These are phyloP conservation scores for Falciphora oryzae DNA, from an alignment of 2,329 filamentous ascomycete genomes.

Conservation along the genomic window DNA sequence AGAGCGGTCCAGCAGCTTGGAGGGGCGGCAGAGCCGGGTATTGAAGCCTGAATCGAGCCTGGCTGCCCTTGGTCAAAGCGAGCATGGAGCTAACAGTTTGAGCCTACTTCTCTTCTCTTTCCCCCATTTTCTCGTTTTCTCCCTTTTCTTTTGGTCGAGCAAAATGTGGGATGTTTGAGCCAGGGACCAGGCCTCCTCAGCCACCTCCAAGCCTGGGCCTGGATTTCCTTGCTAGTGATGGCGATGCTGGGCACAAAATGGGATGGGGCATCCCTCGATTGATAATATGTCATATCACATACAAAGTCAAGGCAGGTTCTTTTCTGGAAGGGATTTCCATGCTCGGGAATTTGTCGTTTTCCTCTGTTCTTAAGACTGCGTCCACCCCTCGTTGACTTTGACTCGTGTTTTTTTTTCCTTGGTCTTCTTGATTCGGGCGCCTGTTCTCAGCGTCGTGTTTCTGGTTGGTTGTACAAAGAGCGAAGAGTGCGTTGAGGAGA, in stretches of 20 bases:
- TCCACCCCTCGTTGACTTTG: not conserved
- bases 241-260: not conserved
- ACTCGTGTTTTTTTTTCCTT: not conserved
- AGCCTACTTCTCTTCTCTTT: not conserved
- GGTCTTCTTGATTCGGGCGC: not conserved
- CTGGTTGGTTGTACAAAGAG: not conserved
- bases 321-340: not conserved
- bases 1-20: slow-evolving; percentile 7
- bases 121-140: not conserved
- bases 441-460: not conserved
- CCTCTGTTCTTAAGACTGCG: not conserved
- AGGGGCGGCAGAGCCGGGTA: not conserved
- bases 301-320: not conserved
- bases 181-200: not conserved
- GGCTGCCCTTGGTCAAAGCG: not conserved
- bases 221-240: not conserved
- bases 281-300: not conserved
- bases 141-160: slow-evolving; percentile 8
- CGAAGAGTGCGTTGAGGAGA: not conserved
- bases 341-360: not conserved
- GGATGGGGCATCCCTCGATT: not conserved
- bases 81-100: not conserved
- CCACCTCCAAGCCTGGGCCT: not conserved
- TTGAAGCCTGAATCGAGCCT: not conserved
- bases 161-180: not conserved